Evolutionary conservation across 2,329 filamentous ascomycete genomes (phyloP), one percentile per base, ranked within the genome.

Genomic region (Diplodia mutila): DNA sequence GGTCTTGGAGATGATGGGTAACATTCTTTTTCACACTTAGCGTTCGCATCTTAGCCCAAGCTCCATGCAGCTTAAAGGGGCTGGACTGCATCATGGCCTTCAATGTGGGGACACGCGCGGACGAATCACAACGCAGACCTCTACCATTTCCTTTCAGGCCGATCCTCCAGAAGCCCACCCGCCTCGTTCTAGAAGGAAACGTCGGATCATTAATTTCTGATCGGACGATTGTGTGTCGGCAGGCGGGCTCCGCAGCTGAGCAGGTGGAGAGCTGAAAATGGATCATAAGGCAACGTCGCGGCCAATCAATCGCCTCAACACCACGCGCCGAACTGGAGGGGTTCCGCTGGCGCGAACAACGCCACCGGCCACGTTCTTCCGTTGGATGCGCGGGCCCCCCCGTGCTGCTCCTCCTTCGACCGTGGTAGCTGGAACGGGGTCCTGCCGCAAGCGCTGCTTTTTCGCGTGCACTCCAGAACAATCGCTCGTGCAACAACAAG

Each of bases 61-160:
- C 57, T 48, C 42, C 59, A 63, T 63, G 59, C 59, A 63, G 18
- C 39, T 34, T 25, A 63, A 63, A 63, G 59, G 59, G 59, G 59
- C 29, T 37, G 27, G 5, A 16, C 18, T 55, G 53, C 25, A 37
- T 37, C 53, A 55, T 54, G 27, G 14, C 29, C 25, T 12, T 29
- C 16, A 6, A 5, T 12, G 25, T 29, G 23, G 53, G 32, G 23
- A 55, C 14, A 2, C 9, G 0, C n/a, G 21, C 53, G 7, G 21
- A 37, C 51, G 25, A 54, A 54, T 54, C 51, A 54, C 16, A 32
- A 16, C 16, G 12, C 51, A 11, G 1, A 7, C 29, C 18, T 29
- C 12, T 9, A 37, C 18, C 53, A n/a, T 42, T 23, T 59, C 23
- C 11, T 37, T 16, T 27, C 53, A 32, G 12, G 25, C 49, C 21